Evolutionary conservation across 805 yeast species (phyloP).

Genomic region (Trichomonascus vanleenenianus): DNA sequence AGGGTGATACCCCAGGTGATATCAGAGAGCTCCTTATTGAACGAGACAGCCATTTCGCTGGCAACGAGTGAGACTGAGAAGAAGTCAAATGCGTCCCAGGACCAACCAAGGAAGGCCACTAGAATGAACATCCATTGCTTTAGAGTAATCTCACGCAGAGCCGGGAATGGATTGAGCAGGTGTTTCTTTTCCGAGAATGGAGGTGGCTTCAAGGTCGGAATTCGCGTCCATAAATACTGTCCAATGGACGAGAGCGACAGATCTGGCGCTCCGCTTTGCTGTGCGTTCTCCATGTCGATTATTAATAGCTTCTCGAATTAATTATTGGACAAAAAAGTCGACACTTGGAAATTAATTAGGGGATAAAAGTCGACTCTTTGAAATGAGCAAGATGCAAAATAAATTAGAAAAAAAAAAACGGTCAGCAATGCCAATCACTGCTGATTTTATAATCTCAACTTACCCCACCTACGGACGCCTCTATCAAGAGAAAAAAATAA

Average conservation of each 20-base stretch:
- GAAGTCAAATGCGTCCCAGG: conserved; percentile 67
- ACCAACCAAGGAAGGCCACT: conserved; percentile 59
- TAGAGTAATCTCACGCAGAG: conserved; percentile 39
- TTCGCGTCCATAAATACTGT: conserved; percentile 26
- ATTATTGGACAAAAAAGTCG: no score
- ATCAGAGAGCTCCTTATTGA: conserved; percentile 38
- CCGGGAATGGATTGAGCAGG: conserved; percentile 54
- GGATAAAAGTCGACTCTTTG: no score
- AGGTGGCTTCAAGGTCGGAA: conserved; percentile 26
- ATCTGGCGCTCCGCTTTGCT: conserved; percentile 15
- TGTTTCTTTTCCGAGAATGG: conserved; percentile 14
- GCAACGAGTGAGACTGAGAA: conserved; percentile 55
- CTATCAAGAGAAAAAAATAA: no score
- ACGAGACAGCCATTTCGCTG: conserved; percentile 40
- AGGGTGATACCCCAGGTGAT: conserved; percentile 69
- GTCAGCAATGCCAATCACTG: no score
- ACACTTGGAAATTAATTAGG: no score
- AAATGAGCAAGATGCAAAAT: no score
- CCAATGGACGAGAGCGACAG: conserved; percentile 19
- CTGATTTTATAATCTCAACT: no score
- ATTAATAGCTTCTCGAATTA: no score
- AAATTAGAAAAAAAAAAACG: no score
- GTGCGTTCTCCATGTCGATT: neutral
- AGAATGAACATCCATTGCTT: conserved; percentile 55
- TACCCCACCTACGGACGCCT: no score